Percentiles rank a stretch among this genome's conserved stretches.
These are phyloP conservation scores for Abelmoschus esculentus DNA, from an alignment of 345 rosid species.

Conservation along the genomic window DNA sequence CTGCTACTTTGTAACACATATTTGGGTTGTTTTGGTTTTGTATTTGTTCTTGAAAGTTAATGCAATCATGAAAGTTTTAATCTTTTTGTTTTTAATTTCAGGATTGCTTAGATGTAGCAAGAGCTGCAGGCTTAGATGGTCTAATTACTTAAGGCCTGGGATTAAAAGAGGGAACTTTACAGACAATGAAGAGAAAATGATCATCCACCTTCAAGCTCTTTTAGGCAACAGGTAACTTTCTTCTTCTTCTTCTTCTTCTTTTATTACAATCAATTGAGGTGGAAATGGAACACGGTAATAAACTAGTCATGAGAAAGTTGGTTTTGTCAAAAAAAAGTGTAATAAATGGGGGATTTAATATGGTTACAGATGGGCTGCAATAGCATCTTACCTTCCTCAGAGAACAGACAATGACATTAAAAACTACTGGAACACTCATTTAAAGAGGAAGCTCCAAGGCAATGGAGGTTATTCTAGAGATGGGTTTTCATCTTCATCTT, in stretches of 20 bases:
- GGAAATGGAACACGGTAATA: neutral
- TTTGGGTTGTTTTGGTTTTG: neutral
- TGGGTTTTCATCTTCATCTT: slow-evolving; percentile 13
- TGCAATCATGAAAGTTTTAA: neutral
- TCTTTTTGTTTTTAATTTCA: slow-evolving; percentile 16
- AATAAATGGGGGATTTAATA: slow-evolving; percentile 6
- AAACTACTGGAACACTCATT: slow-evolving; percentile 77
- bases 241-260: neutral
- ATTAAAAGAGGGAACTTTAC: slow-evolving; percentile 72
- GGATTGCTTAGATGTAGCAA: slow-evolving; percentile 84
- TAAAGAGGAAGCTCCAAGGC: slow-evolving; percentile 55
- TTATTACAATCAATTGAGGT: neutral
- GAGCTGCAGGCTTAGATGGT: slow-evolving; percentile 87
- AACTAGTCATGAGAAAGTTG: neutral
- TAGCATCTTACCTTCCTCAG: slow-evolving; percentile 79
- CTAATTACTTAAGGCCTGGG: slow-evolving; percentile 75
- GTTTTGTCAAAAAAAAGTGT: neutral
- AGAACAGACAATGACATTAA: slow-evolving; percentile 83
- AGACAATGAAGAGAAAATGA: slow-evolving; percentile 72
- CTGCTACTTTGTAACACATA: neutral
- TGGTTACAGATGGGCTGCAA: slow-evolving; percentile 74
- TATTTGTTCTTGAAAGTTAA: neutral
- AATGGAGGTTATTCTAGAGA: slow-evolving; percentile 10
- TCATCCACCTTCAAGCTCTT: slow-evolving; percentile 74
- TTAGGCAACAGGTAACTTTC: slow-evolving; percentile 58